Evolutionary conservation across 2,329 filamentous ascomycete genomes (phyloP), one percentile per base, ranked within the genome.

Genomic region (Myriosclerotinia scirpicola): DNA sequence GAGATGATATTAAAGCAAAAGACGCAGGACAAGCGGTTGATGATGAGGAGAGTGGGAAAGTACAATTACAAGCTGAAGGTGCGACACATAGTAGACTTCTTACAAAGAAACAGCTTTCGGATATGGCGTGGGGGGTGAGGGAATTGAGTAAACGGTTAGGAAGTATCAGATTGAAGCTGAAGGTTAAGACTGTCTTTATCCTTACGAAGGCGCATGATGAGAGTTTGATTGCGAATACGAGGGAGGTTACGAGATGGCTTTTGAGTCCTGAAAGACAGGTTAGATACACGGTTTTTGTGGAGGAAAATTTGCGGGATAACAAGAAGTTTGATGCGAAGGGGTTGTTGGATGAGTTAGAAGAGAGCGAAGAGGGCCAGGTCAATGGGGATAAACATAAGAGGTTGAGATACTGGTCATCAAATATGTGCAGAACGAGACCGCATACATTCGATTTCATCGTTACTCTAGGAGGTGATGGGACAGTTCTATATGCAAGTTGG

Each of bases 111-210:
- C 92, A 99, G 78, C 83, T 99, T 53, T 93, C 90, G 17, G 95
- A 98, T 74, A 98, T 99, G 94, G 93, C 94, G 0, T 93, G 94
- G 87, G 93, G 94, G 36, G 95, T 98, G 67, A 85, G 95, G 58
- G 92, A 97, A 78, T 81, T 99, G 67, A 94, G 91, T 40, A 90
- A 96, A 75, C 90, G 91, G 68, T 80, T 98, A 67, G 91, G 92
- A 62, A 93, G 88, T 77, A 88, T 98, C 76, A 87, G 89, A 67
- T 82, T 99, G 69, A 91, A 90, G 76, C 87, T 97, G 71, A 89
- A 89, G 64, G 92, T 96, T 71, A 87, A 87, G 76, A 90, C 86
- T 66, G 88, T 99, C 40, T 96, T 98, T 74, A 80, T 99, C 42
- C 81, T 99, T 59, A 96, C 92, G 53, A 99, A 99, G 78, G 89